Percentiles rank a stretch among this genome's conserved stretches.
phyloP scores from a whole-genome alignment of 2,329 filamentous ascomycete species.

The Penicillium sp. region DNA sequence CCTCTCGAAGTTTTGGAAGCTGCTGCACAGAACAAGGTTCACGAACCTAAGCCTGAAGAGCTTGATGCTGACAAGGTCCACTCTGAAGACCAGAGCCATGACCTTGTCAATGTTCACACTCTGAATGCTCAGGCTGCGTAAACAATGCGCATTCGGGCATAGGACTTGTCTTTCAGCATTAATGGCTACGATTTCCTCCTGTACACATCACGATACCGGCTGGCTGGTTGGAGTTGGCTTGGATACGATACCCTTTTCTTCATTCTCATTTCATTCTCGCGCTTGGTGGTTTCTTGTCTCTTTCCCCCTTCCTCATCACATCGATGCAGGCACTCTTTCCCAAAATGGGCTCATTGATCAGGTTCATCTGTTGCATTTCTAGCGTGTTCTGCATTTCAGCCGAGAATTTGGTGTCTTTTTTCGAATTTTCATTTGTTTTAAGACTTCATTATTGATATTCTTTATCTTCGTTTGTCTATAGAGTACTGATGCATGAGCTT shows the following conservation, averaged over 20 bases:
- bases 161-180: not conserved
- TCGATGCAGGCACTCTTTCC: not conserved
- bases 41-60: not conserved
- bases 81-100: not conserved
- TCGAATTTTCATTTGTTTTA: not conserved
- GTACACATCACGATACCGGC: not conserved
- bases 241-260: constrained; percentile 1
- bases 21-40: not conserved
- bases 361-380: not conserved
- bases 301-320: not conserved
- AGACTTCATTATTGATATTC: not conserved
- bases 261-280: not conserved
- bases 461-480: not conserved
- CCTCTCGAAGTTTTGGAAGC: not conserved
- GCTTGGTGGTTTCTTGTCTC: not conserved
- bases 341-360: not conserved
- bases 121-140: not conserved
- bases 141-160: not conserved
- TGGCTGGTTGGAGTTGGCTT: not conserved
- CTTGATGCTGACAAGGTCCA: not conserved
- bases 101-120: not conserved
- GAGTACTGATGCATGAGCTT: not conserved
- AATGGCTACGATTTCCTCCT: not conserved
- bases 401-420: not conserved
- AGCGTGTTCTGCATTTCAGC: constrained; percentile 3